Percentiles rank a stretch among this genome's conserved stretches.
Conservation (phyloP, 192 early-diverging fungal species). For the Funneliformis mosseae region DNA sequence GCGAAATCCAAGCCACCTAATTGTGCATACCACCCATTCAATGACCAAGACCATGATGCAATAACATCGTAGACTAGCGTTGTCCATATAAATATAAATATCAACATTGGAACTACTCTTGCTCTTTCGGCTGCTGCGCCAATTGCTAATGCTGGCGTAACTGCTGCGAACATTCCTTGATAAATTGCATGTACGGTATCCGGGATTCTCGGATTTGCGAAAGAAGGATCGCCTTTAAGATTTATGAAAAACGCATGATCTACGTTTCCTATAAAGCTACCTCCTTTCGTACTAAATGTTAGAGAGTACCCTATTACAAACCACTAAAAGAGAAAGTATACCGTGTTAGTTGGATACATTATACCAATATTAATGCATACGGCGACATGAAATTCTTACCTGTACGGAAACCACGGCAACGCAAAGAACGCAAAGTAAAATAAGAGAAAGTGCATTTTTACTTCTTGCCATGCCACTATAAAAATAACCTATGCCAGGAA, state of each 20-base stretch:
- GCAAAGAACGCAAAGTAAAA: slow-evolving; percentile 80
- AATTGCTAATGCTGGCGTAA: slow-evolving; percentile 90
- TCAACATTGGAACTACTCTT: slow-evolving; percentile 78
- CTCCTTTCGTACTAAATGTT: slow-evolving; percentile 75
- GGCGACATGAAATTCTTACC: slow-evolving; percentile 36
- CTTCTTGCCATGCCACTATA: slow-evolving; percentile 92
- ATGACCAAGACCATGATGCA: slow-evolving; percentile 96
- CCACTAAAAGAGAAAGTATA: no score
- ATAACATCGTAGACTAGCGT: slow-evolving; percentile 93
- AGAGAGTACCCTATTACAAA: slow-evolving; percentile 89
- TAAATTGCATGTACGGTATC: slow-evolving; percentile 77
- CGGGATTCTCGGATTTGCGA: slow-evolving; percentile 66
- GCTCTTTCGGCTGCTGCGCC: slow-evolving; percentile 90
- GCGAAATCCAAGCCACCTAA: slow-evolving; percentile 91
- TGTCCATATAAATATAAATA: slow-evolving; percentile 93
- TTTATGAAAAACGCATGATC: slow-evolving; percentile 70
- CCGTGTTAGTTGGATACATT: no score
- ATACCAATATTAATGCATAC: no score
- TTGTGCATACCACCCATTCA: slow-evolving; percentile 72
- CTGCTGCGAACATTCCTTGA: slow-evolving; percentile 92
- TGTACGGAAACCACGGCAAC: slow-evolving; percentile 87
- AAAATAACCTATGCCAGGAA: slow-evolving; percentile 91
- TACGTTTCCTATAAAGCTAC: slow-evolving; percentile 80
- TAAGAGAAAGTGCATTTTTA: slow-evolving; percentile 91
- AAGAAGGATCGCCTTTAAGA: slow-evolving; percentile 51